Evolutionary conservation across 768 basidiomycete genomes (phyloP), one percentile per base, ranked within the genome.

Genomic region (Piloderma croceum): DNA sequence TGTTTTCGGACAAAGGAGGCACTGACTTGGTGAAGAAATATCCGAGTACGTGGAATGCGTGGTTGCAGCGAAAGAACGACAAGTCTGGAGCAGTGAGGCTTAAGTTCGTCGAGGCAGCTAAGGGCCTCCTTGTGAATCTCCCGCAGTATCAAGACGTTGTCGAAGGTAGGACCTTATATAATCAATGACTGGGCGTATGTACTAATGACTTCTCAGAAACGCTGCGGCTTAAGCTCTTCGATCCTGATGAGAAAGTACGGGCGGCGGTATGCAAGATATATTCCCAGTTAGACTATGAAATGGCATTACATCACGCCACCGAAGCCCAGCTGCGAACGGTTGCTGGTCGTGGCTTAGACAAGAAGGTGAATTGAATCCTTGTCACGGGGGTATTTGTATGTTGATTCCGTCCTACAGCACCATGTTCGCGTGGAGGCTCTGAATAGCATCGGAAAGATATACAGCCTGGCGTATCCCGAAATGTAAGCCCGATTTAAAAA

Each of bases 171-270:
- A 58, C n/a, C 27, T 9, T 11, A 13, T 24, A 7, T 22, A n/a
- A n/a, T 9, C 18, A 29, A 13, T 39, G 41, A 44, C 37, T 12
- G 36, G 7, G 24, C 34, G 31, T 44, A 34, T 20, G 25, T 36
- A 20, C 21, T 39, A 27, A 29, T n/a, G 7, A 31, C 11, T 38
- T 38, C 21, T 15, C 45, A 85, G 86, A 77, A 3, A 65, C 77
- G 24, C 62, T 93, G 23, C 54, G 61, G 18, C 54, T 62, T 11
- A 93, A 93, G 52, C 62, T 94, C 5, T 51, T 75, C 1, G 96
- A 99, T 59, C 83, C 89, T 0, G 96, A 98, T 47, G 96, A 97
- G 44, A 88, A 81, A 53, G 82, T 99, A 31, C 79, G 96, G 21
- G 78, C 85, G 5, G 83, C 90, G 1, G 80, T 81, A 1, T 94